Conservation (phyloP, 1,284 basidiomycete genomes). For the Melampsora abietis-canadensis region DNA sequence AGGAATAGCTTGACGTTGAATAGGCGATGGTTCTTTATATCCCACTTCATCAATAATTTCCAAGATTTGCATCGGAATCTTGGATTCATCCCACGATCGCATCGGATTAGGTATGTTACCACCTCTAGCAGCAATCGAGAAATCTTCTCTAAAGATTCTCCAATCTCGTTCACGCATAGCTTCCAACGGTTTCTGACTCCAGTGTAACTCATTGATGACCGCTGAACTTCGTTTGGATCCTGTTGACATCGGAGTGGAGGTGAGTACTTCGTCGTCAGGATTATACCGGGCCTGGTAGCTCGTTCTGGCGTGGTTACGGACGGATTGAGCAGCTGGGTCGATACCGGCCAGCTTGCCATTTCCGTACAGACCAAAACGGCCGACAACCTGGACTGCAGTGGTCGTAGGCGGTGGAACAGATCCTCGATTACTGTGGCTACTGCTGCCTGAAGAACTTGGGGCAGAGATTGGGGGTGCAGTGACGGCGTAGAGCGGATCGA, state of each 20-base stretch:
- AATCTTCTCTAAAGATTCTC: constrained; percentile 98
- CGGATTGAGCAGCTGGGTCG: constrained; percentile 24
- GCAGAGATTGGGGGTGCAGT: constrained; percentile 9
- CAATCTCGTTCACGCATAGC: constrained; percentile 99
- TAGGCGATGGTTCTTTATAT: constrained; percentile 93
- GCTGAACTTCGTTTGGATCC: constrained; percentile 50
- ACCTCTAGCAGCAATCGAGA: constrained; percentile 83
- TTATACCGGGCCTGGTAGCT: neutral
- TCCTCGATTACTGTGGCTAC: constrained; percentile 13
- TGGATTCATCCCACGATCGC: constrained; percentile 84
- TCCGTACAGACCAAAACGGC: constrained; percentile 34
- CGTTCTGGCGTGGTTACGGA: neutral
- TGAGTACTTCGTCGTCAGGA: constrained; percentile 33
- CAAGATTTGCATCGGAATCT: constrained; percentile 73
- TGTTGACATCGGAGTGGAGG: constrained; percentile 22
- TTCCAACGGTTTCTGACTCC: constrained; percentile 86
- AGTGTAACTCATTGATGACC: constrained; percentile 67
- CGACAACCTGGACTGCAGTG: constrained; percentile 18
- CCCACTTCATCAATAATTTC: constrained; percentile 84
- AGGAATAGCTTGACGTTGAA: constrained; percentile 96
- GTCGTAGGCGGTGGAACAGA: constrained; percentile 18
- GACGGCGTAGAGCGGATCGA: constrained; percentile 49
- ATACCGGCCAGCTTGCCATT: constrained; percentile 42
- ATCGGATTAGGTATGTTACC: constrained; percentile 89
- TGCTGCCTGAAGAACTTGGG: neutral